These are phyloP conservation scores for Fusarium sp. DNA, from an alignment of 2,329 filamentous ascomycete genomes.

Conservation along the genomic window DNA sequence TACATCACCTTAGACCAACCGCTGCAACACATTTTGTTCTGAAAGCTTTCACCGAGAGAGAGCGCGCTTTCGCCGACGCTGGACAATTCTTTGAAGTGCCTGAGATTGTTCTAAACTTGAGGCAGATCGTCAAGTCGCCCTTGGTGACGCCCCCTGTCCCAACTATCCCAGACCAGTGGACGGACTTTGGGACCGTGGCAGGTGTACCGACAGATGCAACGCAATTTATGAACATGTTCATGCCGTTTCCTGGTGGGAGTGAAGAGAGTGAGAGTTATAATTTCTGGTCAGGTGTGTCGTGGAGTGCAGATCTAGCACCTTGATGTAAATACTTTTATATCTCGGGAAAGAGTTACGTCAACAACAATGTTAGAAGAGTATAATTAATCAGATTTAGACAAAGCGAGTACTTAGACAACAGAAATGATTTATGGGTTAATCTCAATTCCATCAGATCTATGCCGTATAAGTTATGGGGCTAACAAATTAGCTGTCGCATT, in stretches of 20 bases:
- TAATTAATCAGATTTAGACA: fast-evolving
- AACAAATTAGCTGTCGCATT: too few relatives aligned
- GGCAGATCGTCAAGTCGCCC: background rate
- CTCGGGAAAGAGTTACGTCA: too few relatives aligned
- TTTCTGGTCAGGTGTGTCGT: background rate
- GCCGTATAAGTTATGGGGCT: background rate
- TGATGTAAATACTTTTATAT: too few relatives aligned
- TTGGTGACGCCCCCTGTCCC: background rate
- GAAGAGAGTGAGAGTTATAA: background rate
- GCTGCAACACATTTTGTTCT: background rate
- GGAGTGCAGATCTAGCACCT: background rate
- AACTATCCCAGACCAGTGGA: background rate
- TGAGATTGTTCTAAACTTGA: background rate
- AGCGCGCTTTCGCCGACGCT: background rate
- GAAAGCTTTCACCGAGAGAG: background rate
- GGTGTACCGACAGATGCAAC: too few relatives aligned
- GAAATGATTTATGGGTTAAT: fast-evolving
- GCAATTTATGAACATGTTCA: background rate
- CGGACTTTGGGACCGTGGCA: background rate
- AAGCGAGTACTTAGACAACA: fast-evolving
- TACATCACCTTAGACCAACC: background rate
- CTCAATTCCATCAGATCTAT: background rate
- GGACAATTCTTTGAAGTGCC: background rate
- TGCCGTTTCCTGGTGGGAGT: background rate
- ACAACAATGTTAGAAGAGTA: too few relatives aligned